Conservation (phyloP, 441 rosid genomes). For the Corymbia calophylla region DNA sequence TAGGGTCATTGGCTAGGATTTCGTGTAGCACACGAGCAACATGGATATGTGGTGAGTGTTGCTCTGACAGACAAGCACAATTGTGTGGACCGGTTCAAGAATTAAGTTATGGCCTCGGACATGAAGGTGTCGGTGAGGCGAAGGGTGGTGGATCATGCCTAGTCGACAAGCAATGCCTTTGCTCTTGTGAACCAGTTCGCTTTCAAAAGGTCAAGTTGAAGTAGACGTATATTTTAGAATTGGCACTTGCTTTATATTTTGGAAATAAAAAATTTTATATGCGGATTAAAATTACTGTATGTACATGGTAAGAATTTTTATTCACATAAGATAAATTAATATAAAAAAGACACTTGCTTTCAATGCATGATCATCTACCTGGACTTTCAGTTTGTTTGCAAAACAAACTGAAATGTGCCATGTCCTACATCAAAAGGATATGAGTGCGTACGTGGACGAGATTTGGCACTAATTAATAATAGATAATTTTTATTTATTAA, state of each 20-base stretch:
- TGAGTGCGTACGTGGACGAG: no score
- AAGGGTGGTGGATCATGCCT: neutral
- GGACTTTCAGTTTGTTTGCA: no score
- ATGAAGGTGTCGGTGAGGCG: neutral
- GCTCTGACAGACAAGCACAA: neutral
- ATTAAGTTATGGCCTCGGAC: neutral
- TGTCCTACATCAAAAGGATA: no score
- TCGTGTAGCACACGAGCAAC: neutral
- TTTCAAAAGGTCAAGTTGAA: neutral
- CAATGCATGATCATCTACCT: no score
- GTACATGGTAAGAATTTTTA: neutral
- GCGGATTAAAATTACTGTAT: neutral
- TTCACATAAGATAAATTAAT: neutral
- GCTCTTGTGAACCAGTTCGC: neutral
- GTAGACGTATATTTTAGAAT: neutral
- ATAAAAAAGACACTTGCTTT: no score
- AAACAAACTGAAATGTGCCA: no score
- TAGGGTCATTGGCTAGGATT: neutral
- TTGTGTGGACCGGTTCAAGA: neutral
- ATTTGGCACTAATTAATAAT: no score
- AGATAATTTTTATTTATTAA: no score
- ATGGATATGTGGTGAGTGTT: neutral
- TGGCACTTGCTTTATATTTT: neutral
- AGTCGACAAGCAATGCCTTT: accelerated
- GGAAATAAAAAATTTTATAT: neutral